Percentiles rank a stretch among this genome's conserved stretches.
Conservation (phyloP, 2,329 filamentous ascomycete species). For the Colletotrichum spinosum region DNA sequence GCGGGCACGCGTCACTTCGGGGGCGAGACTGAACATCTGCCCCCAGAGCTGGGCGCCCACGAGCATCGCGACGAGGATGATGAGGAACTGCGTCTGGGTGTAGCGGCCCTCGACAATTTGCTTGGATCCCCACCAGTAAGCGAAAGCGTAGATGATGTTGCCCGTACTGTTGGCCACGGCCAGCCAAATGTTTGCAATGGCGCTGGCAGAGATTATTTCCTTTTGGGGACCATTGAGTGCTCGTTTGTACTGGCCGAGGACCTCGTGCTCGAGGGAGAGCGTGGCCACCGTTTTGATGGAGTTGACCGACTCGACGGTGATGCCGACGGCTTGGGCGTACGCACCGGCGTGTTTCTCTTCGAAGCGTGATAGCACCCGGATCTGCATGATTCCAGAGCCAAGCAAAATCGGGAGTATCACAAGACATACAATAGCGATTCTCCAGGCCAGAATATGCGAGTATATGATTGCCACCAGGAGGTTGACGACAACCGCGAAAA, state of each 20-base stretch:
- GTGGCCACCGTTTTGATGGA: slow-evolving; percentile 73
- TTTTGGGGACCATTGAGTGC: slow-evolving; percentile 63
- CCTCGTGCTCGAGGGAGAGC: slow-evolving; percentile 64
- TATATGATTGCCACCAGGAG: slow-evolving; percentile 76
- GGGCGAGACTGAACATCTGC: slow-evolving; percentile 80
- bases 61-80: slow-evolving; percentile 77
- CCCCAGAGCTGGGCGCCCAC: slow-evolving; percentile 80
- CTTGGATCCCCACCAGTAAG: slow-evolving; percentile 84
- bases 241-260: slow-evolving; percentile 64
- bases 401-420: slow-evolving; percentile 76
- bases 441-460: slow-evolving; percentile 80
- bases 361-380: slow-evolving; percentile 70
- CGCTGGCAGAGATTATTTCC: slow-evolving; percentile 62
- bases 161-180: slow-evolving; percentile 70
- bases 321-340: slow-evolving; percentile 71
- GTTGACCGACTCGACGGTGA: slow-evolving; percentile 75
- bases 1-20: slow-evolving; percentile 77
- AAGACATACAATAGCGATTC: slow-evolving; percentile 79
- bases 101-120: slow-evolving; percentile 75
- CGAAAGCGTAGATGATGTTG: slow-evolving; percentile 78
- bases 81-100: slow-evolving; percentile 76
- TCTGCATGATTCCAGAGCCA: slow-evolving; percentile 75
- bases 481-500: slow-evolving; percentile 76
- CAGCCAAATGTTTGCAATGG: slow-evolving; percentile 69
- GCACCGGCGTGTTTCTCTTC: slow-evolving; percentile 73